A percentile compares a stretch with the other conserved stretches of the same genome.
phyloP scores from a whole-genome alignment of 176 grass and related monocot species.

The Thalia dealbata region DNA sequence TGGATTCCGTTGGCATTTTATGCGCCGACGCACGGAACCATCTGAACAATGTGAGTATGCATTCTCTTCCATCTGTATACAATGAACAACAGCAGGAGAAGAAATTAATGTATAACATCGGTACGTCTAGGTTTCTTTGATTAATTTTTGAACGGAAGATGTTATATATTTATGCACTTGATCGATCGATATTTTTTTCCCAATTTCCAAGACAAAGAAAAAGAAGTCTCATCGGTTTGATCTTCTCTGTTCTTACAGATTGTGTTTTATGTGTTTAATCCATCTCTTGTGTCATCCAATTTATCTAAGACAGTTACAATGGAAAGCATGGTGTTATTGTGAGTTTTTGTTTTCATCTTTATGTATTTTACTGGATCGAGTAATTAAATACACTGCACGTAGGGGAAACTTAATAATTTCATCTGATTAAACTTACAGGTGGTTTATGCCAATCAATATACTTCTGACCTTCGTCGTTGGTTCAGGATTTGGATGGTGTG shows the following conservation, averaged over 20 bases:
- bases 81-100: background rate
- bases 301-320: slow-evolving; percentile 65
- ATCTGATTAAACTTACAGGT: slow-evolving; percentile 33
- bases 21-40: slow-evolving; percentile 46
- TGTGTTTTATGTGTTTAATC: slow-evolving; percentile 87
- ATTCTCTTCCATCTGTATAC: background rate
- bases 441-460: slow-evolving; percentile 92
- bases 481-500: slow-evolving; percentile 54
- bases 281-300: slow-evolving; percentile 39
- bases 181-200: too few species aligned
- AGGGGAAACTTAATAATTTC: background rate
- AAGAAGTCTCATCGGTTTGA: background rate
- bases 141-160: background rate
- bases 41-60: slow-evolving; percentile 71
- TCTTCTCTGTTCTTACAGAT: slow-evolving; percentile 32
- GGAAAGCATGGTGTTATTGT: slow-evolving; percentile 68
- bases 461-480: slow-evolving; percentile 56
- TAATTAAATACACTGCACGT: background rate
- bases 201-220: background rate
- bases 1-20: slow-evolving; percentile 36
- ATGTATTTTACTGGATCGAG: background rate
- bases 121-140: too few species aligned
- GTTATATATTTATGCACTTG: background rate
- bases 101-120: too few species aligned
- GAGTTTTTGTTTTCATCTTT: slow-evolving; percentile 16